A percentile compares a stretch with the other conserved stretches of the same genome.
Conservation (phyloP, 768 basidiomycete genomes). For the Kwoniella heveanensis region DNA sequence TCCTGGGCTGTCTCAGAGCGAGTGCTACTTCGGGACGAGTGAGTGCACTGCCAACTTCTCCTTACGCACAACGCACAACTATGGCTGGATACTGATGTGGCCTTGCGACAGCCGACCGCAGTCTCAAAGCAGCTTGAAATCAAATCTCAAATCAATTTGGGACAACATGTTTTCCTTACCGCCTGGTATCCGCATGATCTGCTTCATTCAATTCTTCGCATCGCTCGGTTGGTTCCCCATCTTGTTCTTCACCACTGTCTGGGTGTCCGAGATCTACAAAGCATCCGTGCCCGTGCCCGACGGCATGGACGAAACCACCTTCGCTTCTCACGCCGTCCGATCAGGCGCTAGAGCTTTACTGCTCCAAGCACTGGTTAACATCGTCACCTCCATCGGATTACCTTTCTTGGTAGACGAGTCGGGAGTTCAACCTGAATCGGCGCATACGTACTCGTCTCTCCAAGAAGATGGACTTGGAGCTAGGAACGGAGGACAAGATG, state of each 20-base stretch:
- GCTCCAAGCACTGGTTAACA: slow-evolving; percentile 69
- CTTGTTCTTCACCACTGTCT: slow-evolving; percentile 82
- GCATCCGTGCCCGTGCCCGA: slow-evolving; percentile 52
- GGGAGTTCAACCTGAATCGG: slow-evolving; percentile 33
- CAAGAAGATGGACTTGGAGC: slow-evolving; percentile 17
- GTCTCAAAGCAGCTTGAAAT: slow-evolving; percentile 47
- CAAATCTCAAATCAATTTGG: slow-evolving; percentile 69
- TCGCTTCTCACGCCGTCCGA: slow-evolving; percentile 67
- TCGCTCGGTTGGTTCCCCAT: slow-evolving; percentile 88
- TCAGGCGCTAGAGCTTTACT: slow-evolving; percentile 83
- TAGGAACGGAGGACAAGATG: neutral
- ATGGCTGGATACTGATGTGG: slow-evolving; percentile 26
- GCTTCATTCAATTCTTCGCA: slow-evolving; percentile 62
- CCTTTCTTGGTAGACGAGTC: slow-evolving; percentile 63
- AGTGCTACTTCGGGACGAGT: slow-evolving; percentile 63
- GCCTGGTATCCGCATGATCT: slow-evolving; percentile 71
- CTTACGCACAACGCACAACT: neutral
- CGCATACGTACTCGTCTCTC: slow-evolving; percentile 17
- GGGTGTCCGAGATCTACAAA: slow-evolving; percentile 84
- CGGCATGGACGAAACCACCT: slow-evolving; percentile 59
- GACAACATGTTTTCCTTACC: slow-evolving; percentile 71
- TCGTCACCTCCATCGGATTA: slow-evolving; percentile 68
- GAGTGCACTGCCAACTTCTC: slow-evolving; percentile 24
- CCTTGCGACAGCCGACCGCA: slow-evolving; percentile 38
- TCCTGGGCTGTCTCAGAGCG: slow-evolving; percentile 64